Evolutionary conservation across 257 asterid species (phyloP).

Genomic region (Fraxinus excelsior): DNA sequence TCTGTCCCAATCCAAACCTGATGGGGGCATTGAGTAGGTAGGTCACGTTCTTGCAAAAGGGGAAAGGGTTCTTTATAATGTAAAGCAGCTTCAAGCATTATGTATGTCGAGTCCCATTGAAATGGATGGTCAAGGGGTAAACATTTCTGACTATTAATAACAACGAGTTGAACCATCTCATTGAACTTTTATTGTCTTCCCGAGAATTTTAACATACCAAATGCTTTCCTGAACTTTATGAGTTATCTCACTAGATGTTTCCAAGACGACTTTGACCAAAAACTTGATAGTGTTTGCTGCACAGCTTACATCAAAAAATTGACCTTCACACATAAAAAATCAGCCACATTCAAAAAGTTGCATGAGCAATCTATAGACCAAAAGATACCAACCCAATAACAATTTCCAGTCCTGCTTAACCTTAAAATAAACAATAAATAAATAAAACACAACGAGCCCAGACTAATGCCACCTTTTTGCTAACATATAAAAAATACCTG

Average conservation of each 20-base stretch:
- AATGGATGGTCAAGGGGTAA: conserved; percentile 59
- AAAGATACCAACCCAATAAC: neutral
- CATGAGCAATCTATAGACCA: neutral
- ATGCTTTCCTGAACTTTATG: conserved; percentile 69
- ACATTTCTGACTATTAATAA: conserved; percentile 50
- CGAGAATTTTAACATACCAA: conserved; percentile 61
- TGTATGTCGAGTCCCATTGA: conserved; percentile 79
- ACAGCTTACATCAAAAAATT: conserved; percentile 80
- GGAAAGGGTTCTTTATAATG: conserved; percentile 71
- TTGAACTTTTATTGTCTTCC: conserved; percentile 68
- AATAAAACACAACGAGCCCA: neutral
- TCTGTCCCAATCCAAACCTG: conserved; percentile 75
- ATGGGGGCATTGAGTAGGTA: conserved; percentile 52
- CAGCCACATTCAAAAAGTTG: neutral
- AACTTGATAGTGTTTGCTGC: conserved; percentile 80
- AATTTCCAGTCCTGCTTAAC: neutral
- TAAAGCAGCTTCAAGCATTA: conserved; percentile 77
- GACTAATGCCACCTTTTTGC: neutral
- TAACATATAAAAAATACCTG: neutral
- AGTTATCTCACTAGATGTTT: conserved; percentile 60
- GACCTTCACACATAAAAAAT: conserved; percentile 83
- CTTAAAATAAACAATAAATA: neutral
- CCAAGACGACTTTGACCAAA: conserved; percentile 73
- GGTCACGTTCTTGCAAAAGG: conserved; percentile 77
- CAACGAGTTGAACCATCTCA: conserved; percentile 63